Conservation (phyloP, 140 eudicot species). For the Ambrosia hybrid region DNA sequence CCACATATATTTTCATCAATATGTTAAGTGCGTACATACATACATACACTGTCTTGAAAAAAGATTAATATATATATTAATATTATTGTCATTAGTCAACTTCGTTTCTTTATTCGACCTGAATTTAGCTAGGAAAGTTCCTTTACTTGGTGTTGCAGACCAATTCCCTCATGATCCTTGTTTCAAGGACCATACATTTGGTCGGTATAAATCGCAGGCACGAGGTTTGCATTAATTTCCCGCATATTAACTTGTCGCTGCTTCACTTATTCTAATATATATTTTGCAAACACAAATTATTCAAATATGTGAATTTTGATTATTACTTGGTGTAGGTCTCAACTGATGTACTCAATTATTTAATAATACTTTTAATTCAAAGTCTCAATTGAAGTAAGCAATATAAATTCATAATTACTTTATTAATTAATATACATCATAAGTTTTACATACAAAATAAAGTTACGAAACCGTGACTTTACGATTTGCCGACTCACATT, state of each 20-base stretch:
- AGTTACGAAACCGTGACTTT: too few species aligned
- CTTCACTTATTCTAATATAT: neutral
- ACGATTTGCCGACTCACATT: too few species aligned
- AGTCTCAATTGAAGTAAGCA: neutral
- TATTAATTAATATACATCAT: neutral
- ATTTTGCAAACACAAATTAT: neutral
- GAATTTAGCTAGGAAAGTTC: conserved; percentile 6
- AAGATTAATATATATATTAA: too few species aligned
- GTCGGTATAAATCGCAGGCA: conserved; percentile 36
- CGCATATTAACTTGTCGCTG: conserved; percentile 21
- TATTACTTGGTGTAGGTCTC: conserved; percentile 32
- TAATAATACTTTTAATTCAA: neutral
- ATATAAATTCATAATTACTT: neutral
- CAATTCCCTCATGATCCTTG: conserved; percentile 11
- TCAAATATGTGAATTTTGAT: neutral
- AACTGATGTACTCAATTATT: conserved; percentile 10
- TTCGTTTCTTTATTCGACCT: neutral
- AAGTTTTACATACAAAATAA: too few species aligned
- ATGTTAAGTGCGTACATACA: too few species aligned
- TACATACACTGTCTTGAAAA: too few species aligned
- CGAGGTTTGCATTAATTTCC: conserved; percentile 35
- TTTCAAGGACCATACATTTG: conserved; percentile 16
- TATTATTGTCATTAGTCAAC: neutral
- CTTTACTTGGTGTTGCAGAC: conserved; percentile 1
- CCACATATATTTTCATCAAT: too few species aligned